phyloP scores from a whole-genome alignment of 495 filamentous ascomycete genomes.

The Hyaloscypha hepaticicola region DNA sequence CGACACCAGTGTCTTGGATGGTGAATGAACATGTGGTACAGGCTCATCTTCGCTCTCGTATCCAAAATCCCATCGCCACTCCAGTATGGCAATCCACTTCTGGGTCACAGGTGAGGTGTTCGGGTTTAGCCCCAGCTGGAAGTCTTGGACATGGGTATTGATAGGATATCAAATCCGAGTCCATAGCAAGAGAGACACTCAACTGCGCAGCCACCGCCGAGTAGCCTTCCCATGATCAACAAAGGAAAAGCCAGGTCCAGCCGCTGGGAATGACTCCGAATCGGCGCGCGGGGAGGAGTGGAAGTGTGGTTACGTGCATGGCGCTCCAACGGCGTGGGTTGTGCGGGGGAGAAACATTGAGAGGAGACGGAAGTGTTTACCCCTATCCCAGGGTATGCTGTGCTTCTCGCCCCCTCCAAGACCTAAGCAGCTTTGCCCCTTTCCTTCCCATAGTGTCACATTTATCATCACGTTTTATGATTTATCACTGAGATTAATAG shows the following conservation, averaged over 20 bases:
- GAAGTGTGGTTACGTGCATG: not conserved
- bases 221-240: not conserved
- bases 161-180: no score
- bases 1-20: not conserved
- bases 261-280: not conserved
- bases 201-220: not conserved
- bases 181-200: not conserved
- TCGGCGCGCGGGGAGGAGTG: not conserved
- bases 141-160: not conserved
- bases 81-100: no score
- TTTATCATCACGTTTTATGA: no score
- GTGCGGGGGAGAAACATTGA: not conserved
- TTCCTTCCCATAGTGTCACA: no score
- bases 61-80: no score
- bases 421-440: not conserved
- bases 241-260: no score
- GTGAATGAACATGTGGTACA: not conserved
- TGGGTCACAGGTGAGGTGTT: no score
- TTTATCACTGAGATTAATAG: no score
- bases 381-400: not conserved
- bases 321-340: not conserved
- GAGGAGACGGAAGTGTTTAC: not conserved
- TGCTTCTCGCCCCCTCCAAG: not conserved
- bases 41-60: no score
- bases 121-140: not conserved